Base-by-base conservation (phyloP, 2,329 filamentous ascomycete genomes). In the Apiospora sp. region DNA sequence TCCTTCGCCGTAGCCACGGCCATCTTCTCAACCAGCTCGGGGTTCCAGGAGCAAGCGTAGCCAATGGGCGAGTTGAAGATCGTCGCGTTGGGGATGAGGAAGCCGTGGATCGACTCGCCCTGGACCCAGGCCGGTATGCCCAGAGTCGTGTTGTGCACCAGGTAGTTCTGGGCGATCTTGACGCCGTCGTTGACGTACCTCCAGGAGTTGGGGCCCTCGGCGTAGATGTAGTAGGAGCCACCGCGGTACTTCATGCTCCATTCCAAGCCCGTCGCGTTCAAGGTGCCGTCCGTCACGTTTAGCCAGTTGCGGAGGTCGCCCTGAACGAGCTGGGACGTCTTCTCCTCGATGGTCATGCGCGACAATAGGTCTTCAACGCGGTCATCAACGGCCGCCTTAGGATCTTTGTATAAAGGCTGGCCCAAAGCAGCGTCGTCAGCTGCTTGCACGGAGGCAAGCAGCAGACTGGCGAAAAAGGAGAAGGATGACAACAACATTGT, bases 61-160 rank as follows among this genome's bases (percentile, higher is more conserved):
- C 85, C 92, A 76, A 94, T 94, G 0, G 93, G 92, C 1, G 91
- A 93, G 81, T 94, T 94, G 84, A 94, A 95, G 73, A 94, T 93
- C 1, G 93, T 94, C 3, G 92, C 92, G 79, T 94, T 94, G 13
- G 88, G 88, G 61, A 92, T 88, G 44, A 94, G 84, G 75, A 94
- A 91, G 1, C 92, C 93, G 77, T 94, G 92, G 64, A 94, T 92
- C 49, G 90, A 92, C 81, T 95, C 93, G 4, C 89, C 92, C 81
- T 94, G 93, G 19, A 93, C 90, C 75, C 94, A 87, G 0, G 92
- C 90, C 8, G 93, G 93, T 70, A 94, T 94, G 0, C 92, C 92
- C 12, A 92, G 82, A 1, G 88, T 90, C 1, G 91, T 93, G 75
- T 92, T 90, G 24, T 93, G 84, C 68, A 91, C 76, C 2, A 93